These are phyloP conservation scores for Trichoderma pleuroti DNA, from an alignment of 2,329 filamentous ascomycete species.

Conservation along the genomic window DNA sequence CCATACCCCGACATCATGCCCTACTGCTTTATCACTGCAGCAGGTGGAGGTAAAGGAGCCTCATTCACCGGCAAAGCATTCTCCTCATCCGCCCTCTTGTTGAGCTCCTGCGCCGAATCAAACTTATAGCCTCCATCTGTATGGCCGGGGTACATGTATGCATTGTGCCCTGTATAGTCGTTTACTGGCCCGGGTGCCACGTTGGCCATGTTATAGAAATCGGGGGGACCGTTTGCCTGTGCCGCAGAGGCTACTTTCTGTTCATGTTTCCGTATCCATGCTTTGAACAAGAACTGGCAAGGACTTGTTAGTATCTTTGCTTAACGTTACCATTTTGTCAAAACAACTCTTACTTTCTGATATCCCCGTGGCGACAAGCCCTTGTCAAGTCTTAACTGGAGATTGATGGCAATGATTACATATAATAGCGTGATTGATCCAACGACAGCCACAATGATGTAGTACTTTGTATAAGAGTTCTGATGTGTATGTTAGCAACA, in stretches of 20 bases:
- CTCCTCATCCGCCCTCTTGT: slow-evolving; percentile 25
- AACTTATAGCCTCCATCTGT: slow-evolving; percentile 50
- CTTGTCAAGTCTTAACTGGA: slow-evolving; percentile 61
- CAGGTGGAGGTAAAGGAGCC: slow-evolving; percentile 47
- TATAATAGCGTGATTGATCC: slow-evolving; percentile 53
- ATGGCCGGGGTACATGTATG: slow-evolving; percentile 50
- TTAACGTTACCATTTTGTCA: neutral
- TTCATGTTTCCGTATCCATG: slow-evolving; percentile 25
- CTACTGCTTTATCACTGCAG: slow-evolving; percentile 1
- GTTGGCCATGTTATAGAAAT: slow-evolving; percentile 27
- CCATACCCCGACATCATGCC: neutral
- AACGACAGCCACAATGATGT: slow-evolving; percentile 62
- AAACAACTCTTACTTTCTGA: slow-evolving; percentile 56
- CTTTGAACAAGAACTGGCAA: slow-evolving; percentile 50
- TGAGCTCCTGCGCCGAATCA: slow-evolving; percentile 43
- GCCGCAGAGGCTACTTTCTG: slow-evolving; percentile 15
- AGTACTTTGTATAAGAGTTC: slow-evolving; percentile 34
- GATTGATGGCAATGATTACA: slow-evolving; percentile 60
- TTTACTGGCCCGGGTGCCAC: slow-evolving; percentile 59
- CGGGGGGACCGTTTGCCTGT: slow-evolving; percentile 25
- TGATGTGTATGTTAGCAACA: slow-evolving; percentile 29
- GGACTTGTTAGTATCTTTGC: neutral
- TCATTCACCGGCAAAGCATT: slow-evolving; percentile 31
- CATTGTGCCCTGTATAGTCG: slow-evolving; percentile 54
- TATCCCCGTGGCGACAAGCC: slow-evolving; percentile 65